Percentiles rank a stretch among this genome's conserved stretches.
Conservation (phyloP, 2,329 filamentous ascomycete species). For the Fusarium circinatum region DNA sequence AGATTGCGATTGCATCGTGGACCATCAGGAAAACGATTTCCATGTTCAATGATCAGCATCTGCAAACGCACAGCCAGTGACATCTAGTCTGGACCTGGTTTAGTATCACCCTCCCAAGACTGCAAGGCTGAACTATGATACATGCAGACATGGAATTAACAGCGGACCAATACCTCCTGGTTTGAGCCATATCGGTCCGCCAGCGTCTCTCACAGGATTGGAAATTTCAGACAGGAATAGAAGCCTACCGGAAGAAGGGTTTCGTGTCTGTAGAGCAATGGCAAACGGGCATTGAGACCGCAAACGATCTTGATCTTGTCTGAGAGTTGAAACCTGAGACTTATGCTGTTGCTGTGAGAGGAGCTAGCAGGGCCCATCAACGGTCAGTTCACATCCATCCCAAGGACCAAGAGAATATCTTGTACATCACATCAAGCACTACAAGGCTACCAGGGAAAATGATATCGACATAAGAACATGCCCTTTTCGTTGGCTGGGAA, state of each 20-base stretch:
- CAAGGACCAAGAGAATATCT: background rate
- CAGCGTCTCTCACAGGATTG: background rate
- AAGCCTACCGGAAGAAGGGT: conserved; percentile 14
- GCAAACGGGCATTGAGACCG: conserved; percentile 12
- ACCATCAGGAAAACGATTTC: background rate
- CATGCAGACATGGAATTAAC: conserved; percentile 1
- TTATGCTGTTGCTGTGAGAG: background rate
- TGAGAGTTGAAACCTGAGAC: background rate
- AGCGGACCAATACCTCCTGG: conserved; percentile 16
- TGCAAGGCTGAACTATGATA: conserved; percentile 18
- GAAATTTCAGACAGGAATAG: conserved; percentile 26
- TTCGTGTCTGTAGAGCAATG: conserved; percentile 15
- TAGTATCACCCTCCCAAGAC: background rate
- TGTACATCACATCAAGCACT: background rate
- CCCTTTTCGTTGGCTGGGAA: background rate
- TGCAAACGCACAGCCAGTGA: background rate
- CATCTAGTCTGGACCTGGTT: background rate
- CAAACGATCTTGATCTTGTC: conserved; percentile 12
- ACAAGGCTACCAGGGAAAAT: background rate
- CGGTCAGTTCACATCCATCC: background rate
- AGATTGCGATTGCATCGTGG: background rate
- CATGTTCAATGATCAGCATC: conserved; percentile 1
- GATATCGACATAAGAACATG: background rate
- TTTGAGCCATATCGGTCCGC: background rate
- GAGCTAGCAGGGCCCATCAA: background rate